Conservation (phyloP, 371 early-diverging fungal species). For the Rhizopus sp. region DNA sequence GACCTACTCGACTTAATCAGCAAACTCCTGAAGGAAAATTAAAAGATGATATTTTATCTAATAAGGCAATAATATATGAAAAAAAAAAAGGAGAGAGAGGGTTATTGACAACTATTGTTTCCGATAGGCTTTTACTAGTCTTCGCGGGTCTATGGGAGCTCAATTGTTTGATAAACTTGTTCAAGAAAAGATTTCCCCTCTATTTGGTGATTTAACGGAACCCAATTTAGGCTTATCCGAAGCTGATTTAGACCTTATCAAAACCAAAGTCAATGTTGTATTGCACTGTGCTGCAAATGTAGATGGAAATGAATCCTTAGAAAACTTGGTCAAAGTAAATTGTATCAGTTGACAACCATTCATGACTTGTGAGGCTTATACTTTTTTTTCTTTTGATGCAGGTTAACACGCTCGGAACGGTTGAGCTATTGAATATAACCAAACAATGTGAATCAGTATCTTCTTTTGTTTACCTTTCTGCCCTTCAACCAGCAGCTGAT, state of each 20-base stretch:
- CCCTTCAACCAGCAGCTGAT: slow-evolving; percentile 40
- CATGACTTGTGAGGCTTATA: background rate
- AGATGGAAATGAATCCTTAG: slow-evolving; percentile 56
- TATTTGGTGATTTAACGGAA: slow-evolving; percentile 54
- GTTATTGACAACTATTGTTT: background rate
- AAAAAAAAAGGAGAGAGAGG: too few relatives aligned
- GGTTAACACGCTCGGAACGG: slow-evolving; percentile 58
- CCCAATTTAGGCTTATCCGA: slow-evolving; percentile 52
- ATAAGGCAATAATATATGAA: slow-evolving; percentile 32
- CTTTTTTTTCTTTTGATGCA: slow-evolving; percentile 13
- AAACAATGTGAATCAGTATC: slow-evolving; percentile 48
- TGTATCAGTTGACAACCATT: background rate
- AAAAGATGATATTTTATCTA: slow-evolving; percentile 44
- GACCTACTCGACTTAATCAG: slow-evolving; percentile 28
- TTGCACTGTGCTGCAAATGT: slow-evolving; percentile 62
- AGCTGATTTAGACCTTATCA: slow-evolving; percentile 41
- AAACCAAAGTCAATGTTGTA: slow-evolving; percentile 47
- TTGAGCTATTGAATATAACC: slow-evolving; percentile 53
- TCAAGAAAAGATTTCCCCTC: slow-evolving; percentile 54
- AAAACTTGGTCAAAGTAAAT: slow-evolving; percentile 52
- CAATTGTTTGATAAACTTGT: slow-evolving; percentile 40
- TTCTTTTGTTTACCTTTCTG: slow-evolving; percentile 57
- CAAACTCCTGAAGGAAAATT: slow-evolving; percentile 31
- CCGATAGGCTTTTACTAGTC: slow-evolving; percentile 40
- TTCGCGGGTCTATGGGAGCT: slow-evolving; percentile 46